Base-by-base conservation (phyloP, 2,329 filamentous ascomycete genomes). In the Triangularia verruculosa region DNA sequence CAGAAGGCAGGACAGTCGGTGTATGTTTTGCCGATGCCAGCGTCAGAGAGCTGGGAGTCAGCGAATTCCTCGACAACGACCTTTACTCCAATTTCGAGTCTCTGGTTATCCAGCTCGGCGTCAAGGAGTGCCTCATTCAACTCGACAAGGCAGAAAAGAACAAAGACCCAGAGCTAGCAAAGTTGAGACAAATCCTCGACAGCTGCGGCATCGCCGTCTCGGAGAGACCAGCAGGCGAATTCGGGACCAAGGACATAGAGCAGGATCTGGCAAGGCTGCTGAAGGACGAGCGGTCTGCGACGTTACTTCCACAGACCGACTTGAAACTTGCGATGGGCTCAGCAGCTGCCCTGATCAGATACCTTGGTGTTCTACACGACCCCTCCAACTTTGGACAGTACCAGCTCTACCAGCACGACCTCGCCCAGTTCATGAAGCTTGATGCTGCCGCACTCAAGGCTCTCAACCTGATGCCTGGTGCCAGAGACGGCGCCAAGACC, bases 41-140 rank as follows among this genome's bases (percentile, higher is more conserved):
- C 69, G 94, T 98, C 25, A 86, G 95, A 59, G 95, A 99, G 79
- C 84, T 99, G 2, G 95, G 95, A 8, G 93, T 99, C 61, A 97
- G 92, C 80, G 96, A 99, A 74, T 99, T 99, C 69, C 85, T 97
- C n/a, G 95, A 99, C 81, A 99, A 98, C 73, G 95, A 99, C 74
- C 83, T 97, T 9, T 99, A 96, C 79, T 98, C 94, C 59, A 99
- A 99, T 75, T 96, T 99, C 69, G 95, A 99, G 78, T 93, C 93
- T 2, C 83, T 99, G 17, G 86, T 99, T 59, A 99, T 99, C 69
- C 96, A 99, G 74, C 86, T 99, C 2, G 95, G 95, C 5, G 92
- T 97, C 20, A 95, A 93, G 74, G 95, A 99, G 76, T 97, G 93
- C 72, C 79, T 99, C 28, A 78, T 99, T n/a, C 90, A 92, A 71